Evolutionary conservation across 139 green algal species (phyloP).

Genomic region (Chlamydomonas urium): DNA sequence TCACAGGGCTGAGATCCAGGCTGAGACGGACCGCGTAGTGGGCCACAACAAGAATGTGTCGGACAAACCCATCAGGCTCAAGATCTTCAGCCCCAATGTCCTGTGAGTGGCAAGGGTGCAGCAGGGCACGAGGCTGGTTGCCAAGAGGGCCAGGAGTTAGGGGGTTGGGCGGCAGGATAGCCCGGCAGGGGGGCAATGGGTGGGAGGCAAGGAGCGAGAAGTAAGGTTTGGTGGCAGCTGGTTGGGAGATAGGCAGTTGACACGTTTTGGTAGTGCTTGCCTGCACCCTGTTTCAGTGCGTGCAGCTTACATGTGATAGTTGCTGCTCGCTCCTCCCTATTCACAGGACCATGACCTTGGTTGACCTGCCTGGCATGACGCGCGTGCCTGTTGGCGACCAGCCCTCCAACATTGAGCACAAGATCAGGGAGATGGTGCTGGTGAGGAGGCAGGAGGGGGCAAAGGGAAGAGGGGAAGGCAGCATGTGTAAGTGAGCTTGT

Average conservation of each 20-base stretch:
- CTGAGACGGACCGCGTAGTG: constrained; percentile 84
- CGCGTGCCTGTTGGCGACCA: constrained; percentile 96
- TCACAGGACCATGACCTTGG: constrained; percentile 93
- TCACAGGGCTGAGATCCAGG: constrained; percentile 81
- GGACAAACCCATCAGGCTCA: constrained; percentile 93
- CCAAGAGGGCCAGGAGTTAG: neutral
- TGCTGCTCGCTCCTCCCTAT: neutral
- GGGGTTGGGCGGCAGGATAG: too few relatives aligned
- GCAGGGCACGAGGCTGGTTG: neutral
- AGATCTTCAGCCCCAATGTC: constrained; percentile 25
- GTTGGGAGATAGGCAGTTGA: neutral
- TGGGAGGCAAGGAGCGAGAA: neutral
- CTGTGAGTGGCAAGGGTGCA: constrained; percentile 35
- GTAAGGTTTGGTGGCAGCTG: neutral
- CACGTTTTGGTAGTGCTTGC: neutral
- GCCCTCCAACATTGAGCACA: constrained; percentile 90
- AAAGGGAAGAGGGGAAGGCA: too few relatives aligned
- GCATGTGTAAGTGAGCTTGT: too few relatives aligned
- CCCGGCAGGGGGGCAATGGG: too few relatives aligned
- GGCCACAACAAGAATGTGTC: constrained; percentile 88
- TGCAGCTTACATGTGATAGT: neutral
- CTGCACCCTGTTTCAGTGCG: neutral
- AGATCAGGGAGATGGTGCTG: constrained; percentile 73
- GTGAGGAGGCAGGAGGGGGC: neutral
- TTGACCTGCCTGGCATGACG: constrained; percentile 96